Conservation (phyloP, 352 stramenopile genomes). For the Phytophthora podocarpi region DNA sequence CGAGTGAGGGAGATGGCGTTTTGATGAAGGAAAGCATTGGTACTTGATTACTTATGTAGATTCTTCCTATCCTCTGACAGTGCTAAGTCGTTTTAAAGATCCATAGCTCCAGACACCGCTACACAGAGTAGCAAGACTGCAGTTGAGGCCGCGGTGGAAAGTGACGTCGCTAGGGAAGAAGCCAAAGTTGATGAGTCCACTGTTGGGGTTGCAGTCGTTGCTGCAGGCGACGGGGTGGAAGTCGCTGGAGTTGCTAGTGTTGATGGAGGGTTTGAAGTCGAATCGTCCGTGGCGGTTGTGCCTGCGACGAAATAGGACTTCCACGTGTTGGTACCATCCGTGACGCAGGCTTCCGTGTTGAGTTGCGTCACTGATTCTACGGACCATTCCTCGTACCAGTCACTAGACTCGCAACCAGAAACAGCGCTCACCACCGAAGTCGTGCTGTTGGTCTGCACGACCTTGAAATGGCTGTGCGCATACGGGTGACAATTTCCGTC, state of each 20-base stretch:
- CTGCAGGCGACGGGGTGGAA: background rate
- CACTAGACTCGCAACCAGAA: slow-evolving; percentile 1
- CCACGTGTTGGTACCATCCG: slow-evolving; percentile 13
- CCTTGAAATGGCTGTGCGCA: slow-evolving; percentile 21
- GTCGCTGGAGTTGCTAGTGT: slow-evolving; percentile 1
- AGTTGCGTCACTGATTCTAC: background rate
- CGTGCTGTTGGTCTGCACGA: slow-evolving; percentile 1
- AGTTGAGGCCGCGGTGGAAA: background rate
- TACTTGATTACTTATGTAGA: too few species aligned
- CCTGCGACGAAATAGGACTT: slow-evolving; percentile 13
- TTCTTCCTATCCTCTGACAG: too few species aligned
- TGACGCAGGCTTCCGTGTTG: slow-evolving; percentile 25
- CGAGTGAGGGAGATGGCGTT: too few species aligned
- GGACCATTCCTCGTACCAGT: slow-evolving; percentile 18
- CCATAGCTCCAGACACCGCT: background rate
- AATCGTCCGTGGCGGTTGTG: background rate
- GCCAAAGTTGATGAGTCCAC: background rate
- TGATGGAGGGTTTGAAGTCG: background rate
- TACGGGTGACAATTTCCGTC: slow-evolving; percentile 26
- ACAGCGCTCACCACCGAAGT: slow-evolving; percentile 12
- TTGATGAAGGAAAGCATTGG: too few species aligned
- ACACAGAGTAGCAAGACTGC: background rate
- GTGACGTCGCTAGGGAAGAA: background rate
- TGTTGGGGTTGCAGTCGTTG: slow-evolving; percentile 1
- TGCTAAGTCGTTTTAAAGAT: too few species aligned